Percentiles rank a stretch among this genome's conserved stretches.
Conservation (phyloP, 2,329 filamentous ascomycete genomes). For the Aspergillus fumigatus region DNA sequence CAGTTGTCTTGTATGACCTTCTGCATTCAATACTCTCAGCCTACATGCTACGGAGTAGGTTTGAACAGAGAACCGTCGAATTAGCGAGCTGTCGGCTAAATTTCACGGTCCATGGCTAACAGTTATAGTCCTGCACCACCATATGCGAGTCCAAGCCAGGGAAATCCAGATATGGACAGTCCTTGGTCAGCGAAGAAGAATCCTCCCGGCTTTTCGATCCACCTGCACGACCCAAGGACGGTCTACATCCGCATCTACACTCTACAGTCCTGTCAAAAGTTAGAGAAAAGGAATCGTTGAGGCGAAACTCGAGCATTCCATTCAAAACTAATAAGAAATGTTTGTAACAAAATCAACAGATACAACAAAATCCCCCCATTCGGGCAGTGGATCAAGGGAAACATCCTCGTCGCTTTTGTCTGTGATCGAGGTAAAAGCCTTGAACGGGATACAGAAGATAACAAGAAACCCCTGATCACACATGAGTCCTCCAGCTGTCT, state of each 20-base stretch:
- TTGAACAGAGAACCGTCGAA: no score
- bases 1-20: no score
- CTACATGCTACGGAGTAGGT: no score
- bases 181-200: no score
- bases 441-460: conserved; percentile 9
- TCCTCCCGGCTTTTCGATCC: no score
- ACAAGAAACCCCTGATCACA: neutral
- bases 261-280: neutral
- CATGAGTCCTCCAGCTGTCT: neutral
- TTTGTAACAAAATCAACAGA: neutral
- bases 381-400: conserved; percentile 18
- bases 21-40: no score
- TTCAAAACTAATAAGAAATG: neutral
- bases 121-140: no score
- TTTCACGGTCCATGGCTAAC: no score
- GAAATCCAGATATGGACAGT: no score
- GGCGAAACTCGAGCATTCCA: neutral
- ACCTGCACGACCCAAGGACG: neutral
- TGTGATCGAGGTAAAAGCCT: conserved; percentile 18
- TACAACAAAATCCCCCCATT: conserved; percentile 17
- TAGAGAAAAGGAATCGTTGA: neutral
- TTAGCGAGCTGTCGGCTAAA: no score
- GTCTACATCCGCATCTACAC: neutral
- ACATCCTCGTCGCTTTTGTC: conserved; percentile 9
- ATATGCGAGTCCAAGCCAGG: no score